phyloP scores from a whole-genome alignment of 345 rosid species.

The Gossypium longicalyx region DNA sequence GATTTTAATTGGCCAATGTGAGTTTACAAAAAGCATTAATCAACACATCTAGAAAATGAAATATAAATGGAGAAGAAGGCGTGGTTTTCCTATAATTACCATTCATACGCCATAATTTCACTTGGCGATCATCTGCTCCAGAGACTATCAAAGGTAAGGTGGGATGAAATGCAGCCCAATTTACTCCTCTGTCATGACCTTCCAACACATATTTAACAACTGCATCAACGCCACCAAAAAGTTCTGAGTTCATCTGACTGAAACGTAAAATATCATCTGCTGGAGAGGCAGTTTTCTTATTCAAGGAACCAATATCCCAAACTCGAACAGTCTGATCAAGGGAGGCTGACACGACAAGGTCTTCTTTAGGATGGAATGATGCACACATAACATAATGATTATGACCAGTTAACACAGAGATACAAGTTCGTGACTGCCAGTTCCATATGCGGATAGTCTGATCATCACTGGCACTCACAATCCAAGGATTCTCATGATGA shows the following conservation, averaged over 20 bases:
- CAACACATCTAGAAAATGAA: not conserved
- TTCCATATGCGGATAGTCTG: slow-evolving; percentile 98
- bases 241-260: slow-evolving; percentile 89
- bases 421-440: slow-evolving; percentile 97
- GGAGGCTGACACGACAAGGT: slow-evolving; percentile 94
- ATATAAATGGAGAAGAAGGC: not conserved
- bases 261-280: slow-evolving; percentile 84
- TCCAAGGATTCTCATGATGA: slow-evolving; percentile 97
- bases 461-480: slow-evolving; percentile 97
- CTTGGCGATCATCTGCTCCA: slow-evolving; percentile 98
- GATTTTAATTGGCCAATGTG: not conserved
- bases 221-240: slow-evolving; percentile 92
- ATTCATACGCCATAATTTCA: slow-evolving; percentile 96
- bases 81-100: slow-evolving; percentile 36
- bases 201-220: slow-evolving; percentile 94
- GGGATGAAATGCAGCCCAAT: slow-evolving; percentile 99
- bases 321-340: slow-evolving; percentile 96
- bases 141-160: slow-evolving; percentile 92
- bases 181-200: slow-evolving; percentile 98
- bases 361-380: slow-evolving; percentile 92
- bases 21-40: not conserved
- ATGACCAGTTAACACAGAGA: slow-evolving; percentile 94
- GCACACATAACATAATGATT: slow-evolving; percentile 99
- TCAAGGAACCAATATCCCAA: slow-evolving; percentile 92
- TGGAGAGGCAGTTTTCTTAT: slow-evolving; percentile 85